Evolutionary conservation across 257 asterid genomes (phyloP).

Genomic region (Salvia rosmarinus): DNA sequence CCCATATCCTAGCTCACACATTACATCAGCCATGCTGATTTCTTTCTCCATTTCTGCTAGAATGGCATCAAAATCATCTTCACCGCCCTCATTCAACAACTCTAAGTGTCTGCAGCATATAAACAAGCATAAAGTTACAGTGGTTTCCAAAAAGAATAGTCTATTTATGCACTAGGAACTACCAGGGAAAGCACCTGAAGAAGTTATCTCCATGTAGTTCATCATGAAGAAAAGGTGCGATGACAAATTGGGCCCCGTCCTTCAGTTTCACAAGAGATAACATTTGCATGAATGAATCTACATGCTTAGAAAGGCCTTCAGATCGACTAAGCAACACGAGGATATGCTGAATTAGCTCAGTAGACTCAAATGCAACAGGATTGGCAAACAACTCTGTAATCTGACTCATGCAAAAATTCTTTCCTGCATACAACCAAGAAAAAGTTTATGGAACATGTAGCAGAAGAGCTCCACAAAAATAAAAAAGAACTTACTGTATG

Average conservation of each 20-base stretch:
- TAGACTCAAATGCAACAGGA: conserved; percentile 59
- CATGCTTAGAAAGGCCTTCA: conserved; percentile 81
- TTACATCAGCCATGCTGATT: conserved; percentile 85
- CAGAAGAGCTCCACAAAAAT: conserved; percentile 4
- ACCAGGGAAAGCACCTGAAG: conserved; percentile 58
- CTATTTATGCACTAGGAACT: conserved; percentile 10
- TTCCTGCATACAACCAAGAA: conserved; percentile 63
- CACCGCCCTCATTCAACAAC: conserved; percentile 53
- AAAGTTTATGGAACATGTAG: neutral
- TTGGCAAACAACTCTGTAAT: conserved; percentile 63
- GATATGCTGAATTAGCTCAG: conserved; percentile 67
- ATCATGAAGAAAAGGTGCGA: conserved; percentile 74
- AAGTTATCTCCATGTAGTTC: conserved; percentile 63
- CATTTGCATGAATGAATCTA: conserved; percentile 88
- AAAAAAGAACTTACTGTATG: neutral
- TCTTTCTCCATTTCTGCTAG: conserved; percentile 96
- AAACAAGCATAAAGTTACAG: conserved; percentile 28
- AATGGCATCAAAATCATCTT: conserved; percentile 86
- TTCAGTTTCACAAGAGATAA: conserved; percentile 70
- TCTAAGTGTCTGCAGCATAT: conserved; percentile 60
- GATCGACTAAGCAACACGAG: conserved; percentile 77
- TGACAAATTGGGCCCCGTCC: conserved; percentile 64
- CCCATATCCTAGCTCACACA: conserved; percentile 93
- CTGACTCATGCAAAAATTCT: conserved; percentile 82
- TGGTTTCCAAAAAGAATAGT: neutral